Base-by-base conservation (phyloP, 106 monocot species). In the Dendrobium huoshanense region DNA sequence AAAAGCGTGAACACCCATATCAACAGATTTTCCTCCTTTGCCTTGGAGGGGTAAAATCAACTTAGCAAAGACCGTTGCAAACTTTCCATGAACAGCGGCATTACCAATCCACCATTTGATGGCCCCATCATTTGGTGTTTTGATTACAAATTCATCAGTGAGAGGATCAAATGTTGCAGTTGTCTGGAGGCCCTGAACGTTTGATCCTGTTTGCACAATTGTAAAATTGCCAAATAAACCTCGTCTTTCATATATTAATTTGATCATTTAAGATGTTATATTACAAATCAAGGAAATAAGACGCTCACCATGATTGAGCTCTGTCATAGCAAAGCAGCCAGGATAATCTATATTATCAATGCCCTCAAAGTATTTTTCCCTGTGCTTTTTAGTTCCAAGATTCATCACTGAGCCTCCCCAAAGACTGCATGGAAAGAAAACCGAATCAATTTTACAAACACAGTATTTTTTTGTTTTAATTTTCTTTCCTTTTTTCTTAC, bases 31-130 rank as follows among this genome's bases (percentile, higher is more conserved):
- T 65, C 89, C 89, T 33, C 82, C 89, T 20, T 84, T 59, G 41
- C 85, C 87, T 83, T 85, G 82, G 59, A 86, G 76, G 4, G 98
- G 95, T 29, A 99, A 81, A 41, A 95, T 88, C 56, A 99, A 58
- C 77, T 61, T 88, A 9, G 98, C 98, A 82, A 99, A 99, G 25
- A 95, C 95, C 2, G 95, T 90, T 0, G 98, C 98, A 80, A 95
- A 95, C 79, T 99, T 99, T 75, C 98, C 98, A 78, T 99, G 98
- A 72, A 88, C 78, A 58, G 98, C 95, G 13, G 98, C 95, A 83
- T 99, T 99, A 16, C 98, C 98, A 65, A 99, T 99, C 98, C 98
- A 99, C 98, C 98, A 99, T 73, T 99, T 99, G 44, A 99, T 92
- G 24, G 98, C 98, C 43, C 98, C 98, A 82, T 99, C 98, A 79